Conservation (phyloP, 139 green algal species). For the Chlorella sp. region DNA sequence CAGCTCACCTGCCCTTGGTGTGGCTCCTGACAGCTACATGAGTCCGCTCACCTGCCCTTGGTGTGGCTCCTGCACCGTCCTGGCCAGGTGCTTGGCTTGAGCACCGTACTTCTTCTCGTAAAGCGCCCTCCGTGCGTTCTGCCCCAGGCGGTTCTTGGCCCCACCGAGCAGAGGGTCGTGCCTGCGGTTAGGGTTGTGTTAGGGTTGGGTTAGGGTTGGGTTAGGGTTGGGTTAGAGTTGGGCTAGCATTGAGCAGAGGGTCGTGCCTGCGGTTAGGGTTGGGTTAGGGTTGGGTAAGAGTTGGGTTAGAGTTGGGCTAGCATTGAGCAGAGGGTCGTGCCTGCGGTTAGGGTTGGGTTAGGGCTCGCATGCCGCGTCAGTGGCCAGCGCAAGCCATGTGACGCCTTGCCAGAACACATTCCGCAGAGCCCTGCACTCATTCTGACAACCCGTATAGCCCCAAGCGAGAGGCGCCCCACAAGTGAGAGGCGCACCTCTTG, state of each 20-base stretch:
- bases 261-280: background rate
- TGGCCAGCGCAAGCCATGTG: too few species aligned
- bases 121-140: slow-evolving; percentile 38
- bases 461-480: too few species aligned
- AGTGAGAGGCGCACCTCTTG: too few species aligned
- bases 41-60: too few species aligned
- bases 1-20: too few species aligned
- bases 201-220: background rate
- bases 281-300: background rate
- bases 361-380: too few species aligned
- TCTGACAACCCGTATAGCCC: too few species aligned
- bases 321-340: background rate
- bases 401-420: too few species aligned
- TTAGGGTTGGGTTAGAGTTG: background rate
- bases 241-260: background rate
- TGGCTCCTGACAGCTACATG: too few species aligned
- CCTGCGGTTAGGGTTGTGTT: background rate
- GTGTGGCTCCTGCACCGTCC: background rate
- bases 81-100: slow-evolving; percentile 15
- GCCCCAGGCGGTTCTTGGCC: slow-evolving; percentile 45
- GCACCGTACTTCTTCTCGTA: slow-evolving; percentile 35
- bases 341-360: background rate
- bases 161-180: background rate
- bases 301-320: background rate
- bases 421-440: too few species aligned